Percentiles rank a stretch among this genome's conserved stretches.
phyloP scores from a whole-genome alignment of 148 eudicot genomes.

The Vaccinium myrtillus region DNA sequence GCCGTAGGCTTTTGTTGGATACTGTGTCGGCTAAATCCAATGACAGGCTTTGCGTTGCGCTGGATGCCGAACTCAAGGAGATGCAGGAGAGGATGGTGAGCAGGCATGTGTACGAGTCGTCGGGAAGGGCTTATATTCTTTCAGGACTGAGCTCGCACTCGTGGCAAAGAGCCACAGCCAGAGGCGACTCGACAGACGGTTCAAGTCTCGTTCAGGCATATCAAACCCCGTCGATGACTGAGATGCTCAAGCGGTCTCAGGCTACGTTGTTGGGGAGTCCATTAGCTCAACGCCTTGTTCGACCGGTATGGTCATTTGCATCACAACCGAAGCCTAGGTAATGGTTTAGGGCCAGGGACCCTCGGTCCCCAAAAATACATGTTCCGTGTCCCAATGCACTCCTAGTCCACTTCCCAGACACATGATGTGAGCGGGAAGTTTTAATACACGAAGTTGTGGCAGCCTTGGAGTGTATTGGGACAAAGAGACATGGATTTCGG shows the following conservation, averaged over 20 bases:
- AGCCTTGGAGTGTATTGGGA: constrained; percentile 6
- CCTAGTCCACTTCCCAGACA: neutral
- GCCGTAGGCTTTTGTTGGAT: constrained; percentile 40
- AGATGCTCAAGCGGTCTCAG: constrained; percentile 72
- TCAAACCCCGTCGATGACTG: constrained; percentile 67
- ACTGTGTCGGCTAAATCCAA: constrained; percentile 52
- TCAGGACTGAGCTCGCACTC: constrained; percentile 92
- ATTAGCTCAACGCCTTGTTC: constrained; percentile 34
- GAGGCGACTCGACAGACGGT: constrained; percentile 68
- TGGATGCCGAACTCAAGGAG: constrained; percentile 72
- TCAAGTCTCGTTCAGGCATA: constrained; percentile 52
- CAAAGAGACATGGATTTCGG: neutral
- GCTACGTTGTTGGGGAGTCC: constrained; percentile 49
- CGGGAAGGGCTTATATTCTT: constrained; percentile 81
- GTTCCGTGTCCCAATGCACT: neutral
- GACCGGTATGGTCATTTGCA: neutral
- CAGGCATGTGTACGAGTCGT: constrained; percentile 71
- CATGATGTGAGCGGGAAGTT: neutral
- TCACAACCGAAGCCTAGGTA: constrained; percentile 42
- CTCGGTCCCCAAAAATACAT: neutral
- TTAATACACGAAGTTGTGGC: neutral
- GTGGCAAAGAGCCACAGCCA: constrained; percentile 86
- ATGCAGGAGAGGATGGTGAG: constrained; percentile 84
- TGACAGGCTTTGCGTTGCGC: constrained; percentile 50
- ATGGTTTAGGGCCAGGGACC: constrained; percentile 2